Conservation (phyloP, 1,284 basidiomycete species). For the Porogramme epimiltina region DNA sequence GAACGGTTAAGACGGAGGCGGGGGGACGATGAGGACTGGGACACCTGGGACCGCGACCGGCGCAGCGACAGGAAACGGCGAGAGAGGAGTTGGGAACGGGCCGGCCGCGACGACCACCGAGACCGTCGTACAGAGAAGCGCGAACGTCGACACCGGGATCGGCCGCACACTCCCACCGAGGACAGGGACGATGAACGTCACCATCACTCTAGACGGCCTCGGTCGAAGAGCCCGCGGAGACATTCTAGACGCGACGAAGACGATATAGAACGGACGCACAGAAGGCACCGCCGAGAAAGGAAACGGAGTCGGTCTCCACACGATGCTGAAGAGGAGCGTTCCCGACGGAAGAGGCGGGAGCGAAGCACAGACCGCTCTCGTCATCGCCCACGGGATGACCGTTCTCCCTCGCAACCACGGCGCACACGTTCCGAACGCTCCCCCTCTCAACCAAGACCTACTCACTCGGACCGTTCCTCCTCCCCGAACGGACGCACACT, state of each 20-base stretch:
- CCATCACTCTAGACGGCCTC: conserved; percentile 8
- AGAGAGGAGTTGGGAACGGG: conserved; percentile 41
- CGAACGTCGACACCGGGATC: conserved; percentile 24
- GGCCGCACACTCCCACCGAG: conserved; percentile 24
- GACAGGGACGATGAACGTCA: conserved; percentile 14
- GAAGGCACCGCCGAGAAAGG: conserved; percentile 18
- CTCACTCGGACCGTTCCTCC: too few relatives aligned
- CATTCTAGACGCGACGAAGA: conserved; percentile 10
- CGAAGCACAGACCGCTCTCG: conserved; percentile 22
- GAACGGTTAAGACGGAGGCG: conserved; percentile 53
- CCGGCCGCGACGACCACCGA: conserved; percentile 46
- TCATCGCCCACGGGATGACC: conserved; percentile 25
- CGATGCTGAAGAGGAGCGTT: conserved; percentile 19
- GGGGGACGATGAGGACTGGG: conserved; percentile 32
- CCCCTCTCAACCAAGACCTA: too few relatives aligned
- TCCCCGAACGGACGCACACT: too few relatives aligned
- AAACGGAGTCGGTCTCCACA: conserved; percentile 20
- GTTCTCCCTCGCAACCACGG: too few relatives aligned
- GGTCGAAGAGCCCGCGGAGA: conserved; percentile 8
- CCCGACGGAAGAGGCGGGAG: conserved; percentile 24
- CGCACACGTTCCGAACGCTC: too few relatives aligned
- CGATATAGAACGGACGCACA: conserved; percentile 9
- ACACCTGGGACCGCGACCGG: conserved; percentile 28
- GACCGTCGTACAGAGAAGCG: conserved; percentile 29
- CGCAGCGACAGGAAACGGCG: conserved; percentile 33